Evolutionary conservation across 192 early-diverging fungal genomes (phyloP), one percentile per base, ranked within the genome.

Genomic region (Backusella psychrophila): DNA sequence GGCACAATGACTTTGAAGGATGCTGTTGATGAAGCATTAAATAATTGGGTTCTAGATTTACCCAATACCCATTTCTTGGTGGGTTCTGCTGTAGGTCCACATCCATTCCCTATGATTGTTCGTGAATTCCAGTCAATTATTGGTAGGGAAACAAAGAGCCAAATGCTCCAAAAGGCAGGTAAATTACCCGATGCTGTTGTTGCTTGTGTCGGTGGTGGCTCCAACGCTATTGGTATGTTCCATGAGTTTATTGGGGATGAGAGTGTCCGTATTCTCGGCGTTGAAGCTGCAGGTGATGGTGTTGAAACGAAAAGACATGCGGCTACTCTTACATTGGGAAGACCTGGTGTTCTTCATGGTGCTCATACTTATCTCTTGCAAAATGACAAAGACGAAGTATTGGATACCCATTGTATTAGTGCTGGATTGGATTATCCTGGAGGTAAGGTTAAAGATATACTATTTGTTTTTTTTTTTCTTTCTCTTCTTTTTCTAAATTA

Each of bases 191-290:
- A 98, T 82, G 91, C 87, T 8, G 91, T 99, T 26, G 89, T 99
- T 49, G 98, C 98, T n/a, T 98, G 98, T 81, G 98, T 99, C 38
- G 98, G 98, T 75, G 97, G 98, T 71, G 98, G 98, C 56, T 94
- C 92, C 75, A 99, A 99, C 81, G 88, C 98, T 63, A 99, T 99
- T 81, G 98, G 98, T 78, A 92, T 97, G 87, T 99, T 99, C 87
- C 90, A 96, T 76, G 96, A 97, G 9, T 98, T 97, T 82, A 88
- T 97, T 39, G 80, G 95, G 9, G 94, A 98, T 78, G 86, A 87
- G 73, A 76, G 81, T 17, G 97, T 99, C 6, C 84, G 90, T 23
- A 93, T 98, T 69, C 79, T 97, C 71, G 98, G 97, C 79, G 96
- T 95, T 38, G 98, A 99, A 83, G 98, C 98, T 26, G 98, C 92